Evolutionary conservation across 441 rosid species (phyloP).

Genomic region (Macaranga tanarius): DNA sequence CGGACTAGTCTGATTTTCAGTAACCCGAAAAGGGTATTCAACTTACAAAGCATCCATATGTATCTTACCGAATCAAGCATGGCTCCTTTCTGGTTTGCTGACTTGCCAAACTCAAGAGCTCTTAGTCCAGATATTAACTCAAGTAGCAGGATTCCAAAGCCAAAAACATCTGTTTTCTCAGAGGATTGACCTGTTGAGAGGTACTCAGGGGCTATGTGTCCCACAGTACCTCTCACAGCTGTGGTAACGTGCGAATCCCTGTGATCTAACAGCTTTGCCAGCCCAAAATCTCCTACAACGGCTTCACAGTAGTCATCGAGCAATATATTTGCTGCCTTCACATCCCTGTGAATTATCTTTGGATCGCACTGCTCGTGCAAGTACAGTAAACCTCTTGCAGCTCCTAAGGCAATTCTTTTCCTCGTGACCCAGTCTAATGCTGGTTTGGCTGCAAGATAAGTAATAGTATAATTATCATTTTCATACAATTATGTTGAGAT

Average conservation of each 20-base stretch:
- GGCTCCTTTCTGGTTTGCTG: slow-evolving; percentile 77
- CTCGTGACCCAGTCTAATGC: slow-evolving; percentile 82
- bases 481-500: no score
- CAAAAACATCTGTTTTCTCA: slow-evolving; percentile 92
- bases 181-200: slow-evolving; percentile 93
- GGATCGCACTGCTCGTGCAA: slow-evolving; percentile 88
- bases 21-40: neutral
- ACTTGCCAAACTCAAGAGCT: slow-evolving; percentile 80
- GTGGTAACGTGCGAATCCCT: slow-evolving; percentile 86
- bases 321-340: slow-evolving; percentile 90
- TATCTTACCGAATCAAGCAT: slow-evolving; percentile 82
- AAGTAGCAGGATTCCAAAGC: slow-evolving; percentile 85
- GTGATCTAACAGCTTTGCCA: slow-evolving; percentile 89
- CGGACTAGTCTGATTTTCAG: neutral
- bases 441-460: slow-evolving; percentile 61
- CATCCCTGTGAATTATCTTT: slow-evolving; percentile 88
- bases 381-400: slow-evolving; percentile 79
- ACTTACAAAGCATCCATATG: neutral
- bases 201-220: slow-evolving; percentile 93
- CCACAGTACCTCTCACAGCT: slow-evolving; percentile 89
- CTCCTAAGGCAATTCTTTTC: slow-evolving; percentile 81
- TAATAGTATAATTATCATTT: neutral
- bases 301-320: slow-evolving; percentile 83
- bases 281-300: slow-evolving; percentile 89
- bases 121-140: slow-evolving; percentile 77